Evolutionary conservation across 371 early-diverging fungal genomes (phyloP).

Genomic region (Rhizopus delemar): DNA sequence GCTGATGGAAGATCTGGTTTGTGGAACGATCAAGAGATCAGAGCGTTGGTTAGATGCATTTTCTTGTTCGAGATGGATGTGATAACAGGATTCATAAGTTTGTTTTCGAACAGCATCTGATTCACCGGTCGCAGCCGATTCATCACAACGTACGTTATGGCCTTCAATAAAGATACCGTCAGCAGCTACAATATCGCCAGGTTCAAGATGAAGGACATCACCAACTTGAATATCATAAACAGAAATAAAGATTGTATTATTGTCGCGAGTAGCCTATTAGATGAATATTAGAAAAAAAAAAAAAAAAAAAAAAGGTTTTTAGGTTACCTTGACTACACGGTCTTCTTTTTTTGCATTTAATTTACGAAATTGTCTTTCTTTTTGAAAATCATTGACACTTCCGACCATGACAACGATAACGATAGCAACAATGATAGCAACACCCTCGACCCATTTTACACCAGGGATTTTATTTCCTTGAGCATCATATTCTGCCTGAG

Average conservation of each 20-base stretch:
- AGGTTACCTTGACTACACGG: conserved; percentile 67
- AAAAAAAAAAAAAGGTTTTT: neutral
- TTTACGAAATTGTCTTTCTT: conserved; percentile 82
- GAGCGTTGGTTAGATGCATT: neutral
- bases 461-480: conserved; percentile 45
- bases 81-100: conserved; percentile 35
- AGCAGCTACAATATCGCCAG: conserved; percentile 90
- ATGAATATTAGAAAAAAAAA: neutral
- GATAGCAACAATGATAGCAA: conserved; percentile 81
- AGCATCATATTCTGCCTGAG: conserved; percentile 43
- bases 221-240: conserved; percentile 87
- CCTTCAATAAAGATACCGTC: conserved; percentile 87
- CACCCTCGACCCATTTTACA: conserved; percentile 78
- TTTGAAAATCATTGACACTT: conserved; percentile 83
- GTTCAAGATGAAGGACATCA: conserved; percentile 87
- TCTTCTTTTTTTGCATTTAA: conserved; percentile 86
- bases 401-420: conserved; percentile 80
- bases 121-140: conserved; percentile 92
- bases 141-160: conserved; percentile 86
- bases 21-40: conserved; percentile 6
- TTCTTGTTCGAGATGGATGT: conserved; percentile 11
- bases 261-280: conserved; percentile 71
- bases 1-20: neutral
- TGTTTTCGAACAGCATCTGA: conserved; percentile 75
- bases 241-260: conserved; percentile 75